Evolutionary conservation across 495 filamentous ascomycete genomes (phyloP).

Genomic region (Evansstolkia leycettana): DNA sequence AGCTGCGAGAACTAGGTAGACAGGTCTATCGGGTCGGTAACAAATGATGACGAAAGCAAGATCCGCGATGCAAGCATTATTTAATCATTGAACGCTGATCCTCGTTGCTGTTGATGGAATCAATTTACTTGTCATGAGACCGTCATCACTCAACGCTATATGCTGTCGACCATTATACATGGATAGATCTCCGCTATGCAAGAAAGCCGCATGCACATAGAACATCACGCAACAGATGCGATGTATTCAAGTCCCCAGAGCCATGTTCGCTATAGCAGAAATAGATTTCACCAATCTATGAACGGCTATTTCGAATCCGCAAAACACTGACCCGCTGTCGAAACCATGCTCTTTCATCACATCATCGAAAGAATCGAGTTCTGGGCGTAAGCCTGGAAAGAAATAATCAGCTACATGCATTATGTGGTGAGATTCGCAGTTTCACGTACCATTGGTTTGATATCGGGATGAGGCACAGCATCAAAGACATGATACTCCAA

Average conservation of each 20-base stretch:
- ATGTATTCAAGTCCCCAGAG: too few relatives aligned
- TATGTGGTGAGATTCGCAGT: neutral
- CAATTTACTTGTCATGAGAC: too few relatives aligned
- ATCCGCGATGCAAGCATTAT: too few relatives aligned
- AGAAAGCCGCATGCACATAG: slow-evolving; percentile 2
- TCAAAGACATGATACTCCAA: slow-evolving; percentile 86
- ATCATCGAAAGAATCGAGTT: slow-evolving; percentile 63
- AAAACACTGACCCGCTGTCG: slow-evolving; percentile 7
- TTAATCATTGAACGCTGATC: too few relatives aligned
- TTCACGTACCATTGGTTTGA: slow-evolving; percentile 80
- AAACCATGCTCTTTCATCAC: slow-evolving; percentile 24
- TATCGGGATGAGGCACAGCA: slow-evolving; percentile 88
- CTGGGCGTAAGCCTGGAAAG: slow-evolving; percentile 60
- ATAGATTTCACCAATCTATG: neutral
- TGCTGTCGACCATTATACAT: too few relatives aligned
- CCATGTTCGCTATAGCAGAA: too few relatives aligned
- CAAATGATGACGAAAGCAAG: too few relatives aligned
- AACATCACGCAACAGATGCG: too few relatives aligned
- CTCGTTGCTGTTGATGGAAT: too few relatives aligned
- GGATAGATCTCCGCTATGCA: slow-evolving; percentile 13
- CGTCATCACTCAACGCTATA: too few relatives aligned
- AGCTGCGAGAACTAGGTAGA: too few relatives aligned
- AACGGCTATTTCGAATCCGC: neutral
- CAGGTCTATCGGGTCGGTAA: too few relatives aligned
- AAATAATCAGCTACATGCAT: slow-evolving; percentile 24